Percentiles rank a stretch among this genome's conserved stretches.
These are phyloP conservation scores for Colletotrichum lentis DNA, from an alignment of 2,329 filamentous ascomycete genomes.

Conservation along the genomic window DNA sequence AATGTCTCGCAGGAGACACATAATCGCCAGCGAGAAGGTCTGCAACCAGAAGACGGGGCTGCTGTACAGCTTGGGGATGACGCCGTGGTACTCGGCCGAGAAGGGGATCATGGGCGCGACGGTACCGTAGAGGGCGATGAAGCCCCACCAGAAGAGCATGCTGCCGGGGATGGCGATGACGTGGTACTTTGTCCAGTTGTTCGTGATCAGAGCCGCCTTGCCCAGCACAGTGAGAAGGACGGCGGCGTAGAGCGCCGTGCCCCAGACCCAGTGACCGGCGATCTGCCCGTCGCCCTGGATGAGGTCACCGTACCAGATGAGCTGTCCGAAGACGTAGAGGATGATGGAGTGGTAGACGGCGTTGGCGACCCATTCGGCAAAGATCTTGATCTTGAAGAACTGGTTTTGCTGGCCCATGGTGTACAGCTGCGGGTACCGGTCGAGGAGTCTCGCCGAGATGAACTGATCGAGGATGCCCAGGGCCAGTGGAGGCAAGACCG, in stretches of 20 bases:
- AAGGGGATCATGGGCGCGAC: slow-evolving; percentile 84
- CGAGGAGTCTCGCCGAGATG: slow-evolving; percentile 89
- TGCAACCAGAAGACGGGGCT: slow-evolving; percentile 93
- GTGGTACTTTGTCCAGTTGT: slow-evolving; percentile 99
- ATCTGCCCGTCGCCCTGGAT: slow-evolving; percentile 80
- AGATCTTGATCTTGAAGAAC: slow-evolving; percentile 93
- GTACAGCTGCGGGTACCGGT: slow-evolving; percentile 96
- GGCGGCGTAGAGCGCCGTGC: slow-evolving; percentile 90
- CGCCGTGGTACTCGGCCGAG: slow-evolving; percentile 83
- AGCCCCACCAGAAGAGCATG: slow-evolving; percentile 88
- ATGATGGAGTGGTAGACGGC: slow-evolving; percentile 95
- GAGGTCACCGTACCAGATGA: slow-evolving; percentile 84
- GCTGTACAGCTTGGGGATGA: slow-evolving; percentile 80
- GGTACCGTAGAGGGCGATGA: slow-evolving; percentile 86
- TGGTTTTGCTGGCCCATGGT: slow-evolving; percentile 89
- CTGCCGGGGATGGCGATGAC: slow-evolving; percentile 94
- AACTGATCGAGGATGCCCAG: slow-evolving; percentile 98
- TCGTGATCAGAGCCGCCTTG: slow-evolving; percentile 93
- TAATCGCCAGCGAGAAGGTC: slow-evolving; percentile 77
- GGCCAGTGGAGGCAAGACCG: slow-evolving; percentile 88
- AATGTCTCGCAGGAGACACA: slow-evolving; percentile 89
- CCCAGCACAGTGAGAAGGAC: slow-evolving; percentile 92
- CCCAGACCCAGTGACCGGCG: slow-evolving; percentile 98
- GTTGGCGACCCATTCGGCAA: slow-evolving; percentile 90
- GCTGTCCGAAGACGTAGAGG: slow-evolving; percentile 84